Evolutionary conservation across 2,329 filamentous ascomycete species (phyloP).

Genomic region (Aspergillus quadrilineatus): DNA sequence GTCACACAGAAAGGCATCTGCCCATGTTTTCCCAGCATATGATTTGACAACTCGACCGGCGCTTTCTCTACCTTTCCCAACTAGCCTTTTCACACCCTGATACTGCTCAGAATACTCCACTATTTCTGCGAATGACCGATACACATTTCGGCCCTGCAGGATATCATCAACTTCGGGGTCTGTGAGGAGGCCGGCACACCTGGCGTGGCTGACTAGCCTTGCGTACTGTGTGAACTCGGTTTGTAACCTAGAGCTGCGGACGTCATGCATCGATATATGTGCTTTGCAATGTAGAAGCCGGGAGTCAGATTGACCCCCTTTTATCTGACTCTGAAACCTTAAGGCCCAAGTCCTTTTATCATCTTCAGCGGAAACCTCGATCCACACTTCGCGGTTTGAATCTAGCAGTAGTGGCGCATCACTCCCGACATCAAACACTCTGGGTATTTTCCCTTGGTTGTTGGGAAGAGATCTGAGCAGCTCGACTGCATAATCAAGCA

Average conservation of each 20-base stretch:
- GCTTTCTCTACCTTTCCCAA: conserved; percentile 22
- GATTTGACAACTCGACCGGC: conserved; percentile 25
- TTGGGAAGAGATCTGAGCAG: conserved; percentile 18
- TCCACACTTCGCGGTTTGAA: conserved; percentile 11
- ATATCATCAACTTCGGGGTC: conserved; percentile 23
- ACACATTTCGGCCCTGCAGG: conserved; percentile 23
- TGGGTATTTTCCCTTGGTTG: conserved; percentile 11
- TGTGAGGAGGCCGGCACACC: conserved; percentile 20
- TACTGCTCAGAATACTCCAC: conserved; percentile 20
- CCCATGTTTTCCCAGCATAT: conserved; percentile 23
- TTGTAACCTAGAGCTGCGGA: neutral
- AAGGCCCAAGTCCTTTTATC: conserved; percentile 14
- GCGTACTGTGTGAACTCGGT: conserved; percentile 18
- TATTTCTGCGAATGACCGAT: conserved; percentile 20
- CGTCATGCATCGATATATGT: conserved; percentile 10
- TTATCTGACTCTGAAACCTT: conserved; percentile 7
- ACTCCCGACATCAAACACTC: conserved; percentile 16
- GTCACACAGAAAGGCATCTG: conserved; percentile 29
- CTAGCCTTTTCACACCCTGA: conserved; percentile 20
- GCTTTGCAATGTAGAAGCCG: conserved; percentile 17
- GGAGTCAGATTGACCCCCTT: neutral
- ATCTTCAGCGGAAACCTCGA: conserved; percentile 7
- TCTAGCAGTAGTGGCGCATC: conserved; percentile 20
- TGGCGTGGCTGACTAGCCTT: conserved; percentile 17
- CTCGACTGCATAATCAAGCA: conserved; percentile 20